Evolutionary conservation across 306 rosid species (phyloP), one percentile per base, ranked within the genome.

Genomic region (Chamaecrista fasciculata): DNA sequence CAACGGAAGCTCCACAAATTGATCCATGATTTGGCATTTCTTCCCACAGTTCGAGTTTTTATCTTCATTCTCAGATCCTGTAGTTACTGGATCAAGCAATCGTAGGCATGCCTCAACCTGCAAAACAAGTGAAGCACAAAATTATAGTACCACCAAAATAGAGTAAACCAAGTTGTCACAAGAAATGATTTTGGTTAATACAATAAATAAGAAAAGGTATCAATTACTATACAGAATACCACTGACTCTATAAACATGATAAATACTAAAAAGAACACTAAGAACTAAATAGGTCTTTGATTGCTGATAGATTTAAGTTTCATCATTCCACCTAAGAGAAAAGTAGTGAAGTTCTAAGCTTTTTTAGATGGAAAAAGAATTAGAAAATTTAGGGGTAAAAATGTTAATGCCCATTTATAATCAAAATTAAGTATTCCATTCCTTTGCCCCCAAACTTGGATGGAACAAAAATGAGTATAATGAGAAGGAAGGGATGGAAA

Each of bases 1-100:
- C 19, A 85, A 42, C 0, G 87, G 88, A 52, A 87, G 86, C 67
- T 87, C 93, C 11, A 83, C 81, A 50, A 85, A 83, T 61, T 87
- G 93, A 56, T 82, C 78, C 11, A 72, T 67, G 69, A 76, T 44
- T 63, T 80, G 76, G 66, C 44, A 55, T 67, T 78, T 78, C 76
- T 68, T 82, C 57, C 81, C 82, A 36, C 63, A 78, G 69, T 76
- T 80, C 75, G 78, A 57, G 33, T 42, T 70, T 40, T 66, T 68
- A 25, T 78, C 83, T 56, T 76, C 76, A 55, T 67, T 78, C 42
- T 72, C 82, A 74, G 60, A 56, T 29, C 70, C 76, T 76, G 40
- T 59, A 34, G 68, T 42, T 18, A 49, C 66, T 23, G 78, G 67
- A 42, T 49, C 84, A 60, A 80, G 75, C 40, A 85, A 67, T 43